phyloP scores from a whole-genome alignment of 2,329 filamentous ascomycete species.

The Monilinia polystroma region DNA sequence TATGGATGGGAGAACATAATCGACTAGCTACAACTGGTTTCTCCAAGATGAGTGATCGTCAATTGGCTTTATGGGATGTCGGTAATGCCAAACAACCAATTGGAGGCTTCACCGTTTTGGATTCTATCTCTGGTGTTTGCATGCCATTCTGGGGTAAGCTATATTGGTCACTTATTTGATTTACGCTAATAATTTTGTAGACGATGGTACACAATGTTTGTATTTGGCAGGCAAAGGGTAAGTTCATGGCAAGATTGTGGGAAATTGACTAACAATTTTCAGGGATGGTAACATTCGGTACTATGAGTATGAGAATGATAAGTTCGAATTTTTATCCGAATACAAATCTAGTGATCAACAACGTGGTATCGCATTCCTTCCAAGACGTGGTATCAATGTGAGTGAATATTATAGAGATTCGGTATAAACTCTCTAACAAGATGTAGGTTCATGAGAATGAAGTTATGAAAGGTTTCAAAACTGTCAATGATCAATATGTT shows the following conservation, averaged over 20 bases:
- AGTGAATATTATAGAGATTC: constrained; percentile 36
- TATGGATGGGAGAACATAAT: constrained; percentile 97
- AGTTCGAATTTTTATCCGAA: constrained; percentile 95
- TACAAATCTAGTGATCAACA: constrained; percentile 97
- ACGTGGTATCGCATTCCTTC: constrained; percentile 89
- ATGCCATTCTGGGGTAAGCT: constrained; percentile 93
- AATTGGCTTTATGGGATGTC: constrained; percentile 93
- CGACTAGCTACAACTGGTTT: constrained; percentile 95
- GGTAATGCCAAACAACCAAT: constrained; percentile 77
- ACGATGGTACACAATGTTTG: constrained; percentile 90
- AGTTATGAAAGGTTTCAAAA: constrained; percentile 94
- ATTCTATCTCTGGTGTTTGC: constrained; percentile 95
- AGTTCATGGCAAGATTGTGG: constrained; percentile 41
- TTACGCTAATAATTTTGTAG: constrained; percentile 41
- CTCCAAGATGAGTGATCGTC: constrained; percentile 96
- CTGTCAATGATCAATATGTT: constrained; percentile 89
- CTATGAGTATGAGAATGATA: constrained; percentile 97
- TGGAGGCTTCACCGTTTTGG: constrained; percentile 84
- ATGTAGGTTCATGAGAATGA: constrained; percentile 86
- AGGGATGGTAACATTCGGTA: constrained; percentile 99
- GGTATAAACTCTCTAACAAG: constrained; percentile 32
- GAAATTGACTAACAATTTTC: constrained; percentile 24
- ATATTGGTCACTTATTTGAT: constrained; percentile 28
- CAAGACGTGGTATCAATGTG: constrained; percentile 90
- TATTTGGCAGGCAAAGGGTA: constrained; percentile 97